Evolutionary conservation across 805 yeast species (phyloP), one percentile per base, ranked within the genome.

Genomic region (Yamadazyma insecticola): DNA sequence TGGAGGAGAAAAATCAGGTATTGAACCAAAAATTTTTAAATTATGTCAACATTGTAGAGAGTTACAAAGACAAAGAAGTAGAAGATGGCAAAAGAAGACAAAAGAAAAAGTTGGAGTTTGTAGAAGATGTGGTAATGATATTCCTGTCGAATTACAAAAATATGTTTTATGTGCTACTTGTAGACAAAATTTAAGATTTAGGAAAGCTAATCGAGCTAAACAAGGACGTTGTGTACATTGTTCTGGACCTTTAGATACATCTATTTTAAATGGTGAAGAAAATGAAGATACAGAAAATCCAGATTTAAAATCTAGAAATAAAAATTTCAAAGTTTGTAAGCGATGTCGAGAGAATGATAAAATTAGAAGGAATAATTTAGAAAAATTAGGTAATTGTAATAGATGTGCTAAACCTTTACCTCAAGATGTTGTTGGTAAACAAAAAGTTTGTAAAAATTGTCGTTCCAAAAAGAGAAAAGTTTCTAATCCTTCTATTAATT

Each of bases 181-280:
- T 45, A 61, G 86, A 24, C 65, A 60, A 42, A 67, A 70, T 23
- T 56, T 78, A 19, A 58, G 85, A 39, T 57, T 68, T 2, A 57
- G 76, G 28, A 79, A 79, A 45, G 75, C 76, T 1, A 67, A 63
- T 32, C 58, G 86, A 24, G 81, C 75, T 5, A 74, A 76, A 9
- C 70, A 67, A 41, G 85, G 86, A 1, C 70, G 70, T 44, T 79
- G 86, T 55, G 81, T 79, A 11, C 85, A 79, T 47, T 79, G 86
- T 39, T 63, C 78, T 1, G 82, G 83, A 2, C 76, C 78, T 6
- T 50, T 66, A 5, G 67, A 63, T 33, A 60, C 69, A 1, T 57
- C 62, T 33, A 60, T 63, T 17, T 52, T 60, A 18, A 48, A 57
- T 11, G 55, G 50, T 16, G 59, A 55, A 18, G 48, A 43, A 8